Evolutionary conservation across 345 rosid species (phyloP).

Genomic region (Anastatica hierochuntica): DNA sequence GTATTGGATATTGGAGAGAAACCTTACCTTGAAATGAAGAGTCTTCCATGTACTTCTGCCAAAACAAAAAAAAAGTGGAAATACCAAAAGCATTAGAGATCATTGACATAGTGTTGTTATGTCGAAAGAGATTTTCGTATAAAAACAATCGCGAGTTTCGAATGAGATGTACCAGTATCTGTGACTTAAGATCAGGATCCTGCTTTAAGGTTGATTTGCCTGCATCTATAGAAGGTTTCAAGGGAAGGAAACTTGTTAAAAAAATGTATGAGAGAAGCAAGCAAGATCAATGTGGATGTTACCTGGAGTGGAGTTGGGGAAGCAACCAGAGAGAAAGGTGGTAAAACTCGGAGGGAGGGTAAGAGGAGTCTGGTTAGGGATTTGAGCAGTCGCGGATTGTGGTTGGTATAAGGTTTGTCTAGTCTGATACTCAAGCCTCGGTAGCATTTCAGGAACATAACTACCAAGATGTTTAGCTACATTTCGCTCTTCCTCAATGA

Average conservation of each 20-base stretch:
- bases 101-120: conserved; percentile 11
- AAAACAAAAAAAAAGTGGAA: conserved; percentile 14
- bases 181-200: conserved; percentile 49
- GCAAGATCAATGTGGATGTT: conserved; percentile 9
- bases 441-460: conserved; percentile 31
- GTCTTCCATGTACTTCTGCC: conserved; percentile 77
- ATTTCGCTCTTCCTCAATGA: conserved; percentile 23
- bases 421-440: conserved; percentile 27
- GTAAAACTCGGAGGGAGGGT: conserved; percentile 75
- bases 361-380: conserved; percentile 16
- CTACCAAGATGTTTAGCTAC: conserved; percentile 12
- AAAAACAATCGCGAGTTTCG: background rate
- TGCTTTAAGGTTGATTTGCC: conserved; percentile 23
- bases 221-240: conserved; percentile 29
- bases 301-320: conserved; percentile 45
- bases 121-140: background rate
- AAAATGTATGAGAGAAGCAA: conserved; percentile 13
- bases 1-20: background rate
- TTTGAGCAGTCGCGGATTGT: conserved; percentile 20
- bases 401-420: conserved; percentile 27
- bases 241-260: conserved; percentile 5
- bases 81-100: conserved; percentile 4
- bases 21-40: conserved; percentile 69
- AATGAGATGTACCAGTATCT: conserved; percentile 49
- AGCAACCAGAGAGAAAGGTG: conserved; percentile 52